Evolutionary conservation across 2,329 filamentous ascomycete species (phyloP).

Genomic region (Thielaviopsis cerberus): DNA sequence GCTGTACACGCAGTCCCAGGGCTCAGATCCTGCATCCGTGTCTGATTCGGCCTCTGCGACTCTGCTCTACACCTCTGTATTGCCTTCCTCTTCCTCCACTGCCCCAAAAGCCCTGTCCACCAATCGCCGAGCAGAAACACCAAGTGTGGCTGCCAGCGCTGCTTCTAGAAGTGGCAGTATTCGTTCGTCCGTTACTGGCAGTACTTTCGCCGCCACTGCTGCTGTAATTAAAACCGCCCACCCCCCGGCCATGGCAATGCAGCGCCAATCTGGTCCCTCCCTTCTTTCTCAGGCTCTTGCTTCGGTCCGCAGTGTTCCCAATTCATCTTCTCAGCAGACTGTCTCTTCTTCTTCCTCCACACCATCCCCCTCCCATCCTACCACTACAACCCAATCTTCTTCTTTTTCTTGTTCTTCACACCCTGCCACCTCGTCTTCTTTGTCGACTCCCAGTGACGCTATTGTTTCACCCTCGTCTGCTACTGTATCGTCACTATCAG

Average conservation of each 20-base stretch:
- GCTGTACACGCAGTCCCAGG: background rate
- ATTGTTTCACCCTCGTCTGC: background rate
- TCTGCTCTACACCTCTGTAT: background rate
- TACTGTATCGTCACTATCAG: background rate
- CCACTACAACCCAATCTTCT: background rate
- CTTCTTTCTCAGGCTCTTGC: constrained; percentile 39
- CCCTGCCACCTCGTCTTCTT: background rate
- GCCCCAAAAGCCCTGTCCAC: background rate
- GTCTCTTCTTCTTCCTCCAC: constrained; percentile 7
- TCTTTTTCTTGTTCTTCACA: background rate
- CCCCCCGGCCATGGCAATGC: constrained; percentile 21
- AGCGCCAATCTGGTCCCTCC: constrained; percentile 32
- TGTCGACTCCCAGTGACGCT: background rate
- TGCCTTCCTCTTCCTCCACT: background rate
- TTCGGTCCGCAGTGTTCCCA: constrained; percentile 34
- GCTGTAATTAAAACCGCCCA: constrained; percentile 23
- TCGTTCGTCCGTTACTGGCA: background rate
- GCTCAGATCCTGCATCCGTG: background rate
- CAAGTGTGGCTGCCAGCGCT: background rate
- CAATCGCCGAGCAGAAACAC: background rate
- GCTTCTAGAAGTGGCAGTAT: background rate
- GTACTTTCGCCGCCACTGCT: background rate
- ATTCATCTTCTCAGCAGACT: constrained; percentile 13
- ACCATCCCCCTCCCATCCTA: constrained; percentile 1
- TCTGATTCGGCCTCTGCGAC: background rate